Evolutionary conservation across 169 alveolate genomes (phyloP), one percentile per base, ranked within the genome.

Genomic region (Plasmodium blacklocki): DNA sequence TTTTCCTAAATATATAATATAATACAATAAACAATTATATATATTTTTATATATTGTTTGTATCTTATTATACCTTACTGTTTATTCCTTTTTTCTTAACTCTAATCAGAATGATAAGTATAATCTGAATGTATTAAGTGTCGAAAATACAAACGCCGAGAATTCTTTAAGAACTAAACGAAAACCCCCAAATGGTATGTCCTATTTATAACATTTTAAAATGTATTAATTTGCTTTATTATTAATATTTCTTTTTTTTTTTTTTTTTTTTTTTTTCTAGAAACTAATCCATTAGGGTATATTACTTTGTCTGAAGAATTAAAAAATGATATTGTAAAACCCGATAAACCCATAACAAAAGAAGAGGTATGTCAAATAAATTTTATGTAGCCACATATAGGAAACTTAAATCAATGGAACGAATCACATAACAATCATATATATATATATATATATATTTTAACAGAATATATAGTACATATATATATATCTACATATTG

Each of bases 241-340:
- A 23, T 47, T 29, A 52, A 43, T 62, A 19, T 43, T 54, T 18
- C 45, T 23, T 63, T 14, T 11, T 26, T 19, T 54, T 15, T 58
- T n/a, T 26, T 52, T 62, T 19, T 19, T 11, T 43, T 49, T 9
- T 23, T 66, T 66, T 23, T 39, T 26, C 43, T 52, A 85, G 92
- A 86, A 7, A 68, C 88, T 45, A 85, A 85, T 73, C 92, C 58
- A 60, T 58, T 85, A 86, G 21, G 60, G 11, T 85, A 60, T 63
- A 59, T 47, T 11, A 58, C 18, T 60, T n/a, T 71, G 21, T 85
- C 92, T 18, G 72, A 85, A 73, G 66, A 50, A 6, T 49, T 72
- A 8, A 71, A 85, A 21, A 29, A 67, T 26, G 52, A 49, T 11
- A 49, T 52, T 19, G 18, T 47, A 74, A 29, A 58, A 14, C 32